Base-by-base conservation (phyloP, 345 rosid genomes). In the Noccaea bulbosa region DNA sequence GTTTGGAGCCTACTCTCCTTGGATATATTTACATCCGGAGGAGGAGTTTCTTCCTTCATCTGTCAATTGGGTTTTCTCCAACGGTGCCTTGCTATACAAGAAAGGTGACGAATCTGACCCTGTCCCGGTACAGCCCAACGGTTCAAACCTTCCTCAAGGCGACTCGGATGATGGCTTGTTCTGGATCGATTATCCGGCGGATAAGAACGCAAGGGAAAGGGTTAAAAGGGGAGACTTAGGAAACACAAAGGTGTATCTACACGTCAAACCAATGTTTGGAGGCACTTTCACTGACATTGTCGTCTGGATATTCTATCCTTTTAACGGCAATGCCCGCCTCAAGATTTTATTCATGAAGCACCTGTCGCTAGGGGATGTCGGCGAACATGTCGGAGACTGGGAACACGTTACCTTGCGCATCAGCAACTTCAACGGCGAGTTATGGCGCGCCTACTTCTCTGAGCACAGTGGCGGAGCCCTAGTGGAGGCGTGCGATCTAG, bases 341-440 rank as follows among this genome's bases (percentile, higher is more conserved):
- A 88, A 93, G 61, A 74, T 90, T 6, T 79, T 76, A 50, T 58
- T 86, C 67, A 34, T 93, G 65, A 65, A 65, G 66, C 69, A 75
- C 10, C 41, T 87, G 7, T 48, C 80, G 1, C 12, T 90, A 35
- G 91, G 92, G 40, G 81, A 62, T 62, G 72, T 92, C 34, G 98
- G 96, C 5, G 82, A 87, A 50, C 98, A 92, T 53, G 70, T 89
- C 7, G 97, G 98, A 0, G 97, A 93, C 5, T 93, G 97, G 98
- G 98, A 93, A 81, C 97, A 90, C 45, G 59, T 93, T 48, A 86
- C 97, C n/a, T 62, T 93, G 16, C 82, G 98, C 73, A 62, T 90
- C 39, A 93, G 93, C 85, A 93, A 93, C 69, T 88, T 93, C 69
- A 83, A 70, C 41, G 96, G 92, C 1, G 83, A 85, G 79, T 73